Conservation (phyloP, 495 filamentous ascomycete genomes). For the Penicillium samsonianum region DNA sequence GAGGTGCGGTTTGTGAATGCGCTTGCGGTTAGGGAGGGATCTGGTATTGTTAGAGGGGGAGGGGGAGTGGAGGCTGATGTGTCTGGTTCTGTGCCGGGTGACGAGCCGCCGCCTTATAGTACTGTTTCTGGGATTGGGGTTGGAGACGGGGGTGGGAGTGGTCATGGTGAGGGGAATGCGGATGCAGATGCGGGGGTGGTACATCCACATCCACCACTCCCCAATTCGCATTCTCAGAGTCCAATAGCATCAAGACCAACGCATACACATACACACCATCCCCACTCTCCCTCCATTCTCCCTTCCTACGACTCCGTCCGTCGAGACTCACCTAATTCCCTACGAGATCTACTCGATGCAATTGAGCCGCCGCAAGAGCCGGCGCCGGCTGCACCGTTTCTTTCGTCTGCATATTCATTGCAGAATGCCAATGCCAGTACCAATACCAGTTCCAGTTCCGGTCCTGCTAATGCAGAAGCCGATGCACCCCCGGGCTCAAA, state of each 20-base stretch:
- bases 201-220: too few relatives aligned
- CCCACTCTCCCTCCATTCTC: not conserved
- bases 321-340: constrained; percentile 12
- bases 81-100: not conserved
- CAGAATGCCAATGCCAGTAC: not conserved
- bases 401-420: constrained; percentile 17
- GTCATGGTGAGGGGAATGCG: too few relatives aligned
- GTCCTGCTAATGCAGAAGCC: not conserved
- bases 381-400: constrained; percentile 15
- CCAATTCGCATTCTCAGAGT: not conserved
- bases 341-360: constrained; percentile 29
- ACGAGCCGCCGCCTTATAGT: constrained; percentile 11
- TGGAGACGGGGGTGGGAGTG: too few relatives aligned
- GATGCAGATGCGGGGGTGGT: not conserved
- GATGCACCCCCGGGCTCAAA: not conserved
- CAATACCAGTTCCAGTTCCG: not conserved
- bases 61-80: not conserved
- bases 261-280: not conserved
- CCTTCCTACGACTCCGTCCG: constrained; percentile 24
- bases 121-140: not conserved
- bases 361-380: constrained; percentile 29
- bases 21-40: not conserved
- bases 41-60: not conserved
- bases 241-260: not conserved
- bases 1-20: constrained; percentile 23